Base-by-base conservation (phyloP, 352 stramenopile genomes). In the Ophiocytium majus region DNA sequence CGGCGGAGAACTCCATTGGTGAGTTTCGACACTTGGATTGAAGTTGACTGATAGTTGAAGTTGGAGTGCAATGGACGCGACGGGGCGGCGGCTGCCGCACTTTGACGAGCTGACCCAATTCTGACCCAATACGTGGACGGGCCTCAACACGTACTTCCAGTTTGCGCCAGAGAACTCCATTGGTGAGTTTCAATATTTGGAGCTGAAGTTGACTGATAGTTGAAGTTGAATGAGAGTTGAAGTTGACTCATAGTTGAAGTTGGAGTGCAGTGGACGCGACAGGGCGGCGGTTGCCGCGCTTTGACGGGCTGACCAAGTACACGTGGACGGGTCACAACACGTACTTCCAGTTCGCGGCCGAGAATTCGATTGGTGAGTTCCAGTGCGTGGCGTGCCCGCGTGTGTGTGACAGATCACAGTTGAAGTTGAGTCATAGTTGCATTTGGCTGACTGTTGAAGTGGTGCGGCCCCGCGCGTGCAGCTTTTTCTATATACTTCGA, bases 291-390 rank as follows among this genome's bases (percentile, higher is more conserved):
- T 34, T 28, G 10, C 75, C 66, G 36, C 43, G 35, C 1, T 50
- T 86, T 83, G 84, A 82, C 19, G 43, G 82, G 10, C 33, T 88
- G 32, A 80, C 80, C 10, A 86, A 50, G 19, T 88, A 83, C 81
- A 0, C 17, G 28, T 88, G 84, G 84, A 82, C 84, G 10, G 84
- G 84, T n/a, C 81, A 86, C 71, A 88, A 88, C 84, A 88, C 81
- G 50, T 88, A 85, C 84, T 82, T 88, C n/a, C 84, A 88, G 84
- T 88, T 83, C 79, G 81, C 71, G 64, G 71, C 63, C 33, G 34
- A 57, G 9, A 36, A 9, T 0, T 49, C 79, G 23, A 63, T 88
- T 10, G 84, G 57, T 71, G n/a, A n/a, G n/a, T n/a, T n/a, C n/a
- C n/a, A n/a, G n/a, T n/a, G n/a, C n/a, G n/a, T n/a, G n/a, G n/a